Percentiles rank a stretch among this genome's conserved stretches.
Evolutionary conservation across 306 rosid species (phyloP).

Genomic region (Vicia faba): DNA sequence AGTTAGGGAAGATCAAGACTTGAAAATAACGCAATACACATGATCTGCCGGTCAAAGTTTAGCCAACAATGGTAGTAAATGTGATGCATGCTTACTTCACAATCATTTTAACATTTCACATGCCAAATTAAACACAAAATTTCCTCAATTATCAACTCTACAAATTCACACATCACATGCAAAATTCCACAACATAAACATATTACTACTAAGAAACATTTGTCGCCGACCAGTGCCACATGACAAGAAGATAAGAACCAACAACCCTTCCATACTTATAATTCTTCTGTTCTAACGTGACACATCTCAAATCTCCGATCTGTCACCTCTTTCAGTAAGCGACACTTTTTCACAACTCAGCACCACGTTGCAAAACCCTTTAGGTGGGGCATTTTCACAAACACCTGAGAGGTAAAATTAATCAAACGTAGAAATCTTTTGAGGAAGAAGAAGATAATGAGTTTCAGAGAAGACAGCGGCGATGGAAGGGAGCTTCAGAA

Average conservation of each 20-base stretch:
- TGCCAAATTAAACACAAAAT: not conserved
- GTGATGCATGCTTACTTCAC: not conserved
- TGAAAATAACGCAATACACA: too few species aligned
- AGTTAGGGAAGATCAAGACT: too few species aligned
- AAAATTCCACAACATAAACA: not conserved
- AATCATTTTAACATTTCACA: not conserved
- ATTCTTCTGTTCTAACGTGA: not conserved
- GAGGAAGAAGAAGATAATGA: not conserved
- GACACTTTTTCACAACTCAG: conserved; percentile 4
- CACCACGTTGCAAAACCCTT: not conserved
- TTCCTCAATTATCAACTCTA: not conserved
- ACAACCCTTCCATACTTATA: not conserved
- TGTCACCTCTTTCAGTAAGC: too few species aligned
- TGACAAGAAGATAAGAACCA: not conserved
- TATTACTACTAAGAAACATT: too few species aligned
- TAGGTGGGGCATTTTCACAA: conserved; percentile 1
- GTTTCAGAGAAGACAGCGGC: conserved; percentile 43
- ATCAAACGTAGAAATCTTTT: not conserved
- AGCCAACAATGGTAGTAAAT: not conserved
- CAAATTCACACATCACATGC: not conserved
- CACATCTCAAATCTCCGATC: not conserved
- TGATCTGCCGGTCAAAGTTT: too few species aligned
- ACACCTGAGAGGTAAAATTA: not conserved
- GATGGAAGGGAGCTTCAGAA: conserved; percentile 66
- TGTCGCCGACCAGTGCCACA: not conserved